phyloP scores from a whole-genome alignment of 176 grass and related monocot species.

The Eleusine indica region DNA sequence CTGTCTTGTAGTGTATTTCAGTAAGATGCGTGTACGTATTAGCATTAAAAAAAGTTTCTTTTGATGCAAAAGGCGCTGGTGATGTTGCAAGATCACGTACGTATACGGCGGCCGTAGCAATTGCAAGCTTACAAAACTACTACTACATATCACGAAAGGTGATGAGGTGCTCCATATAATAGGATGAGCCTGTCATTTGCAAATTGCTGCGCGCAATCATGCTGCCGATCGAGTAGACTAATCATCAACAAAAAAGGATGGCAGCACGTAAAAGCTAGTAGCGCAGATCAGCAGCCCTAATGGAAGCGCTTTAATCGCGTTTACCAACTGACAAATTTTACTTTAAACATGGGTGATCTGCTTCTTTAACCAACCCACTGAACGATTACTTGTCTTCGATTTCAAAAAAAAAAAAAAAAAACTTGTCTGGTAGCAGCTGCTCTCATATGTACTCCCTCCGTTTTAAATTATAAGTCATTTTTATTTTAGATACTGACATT shows the following conservation, averaged over 20 bases:
- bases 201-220: slow-evolving; percentile 33
- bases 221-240: slow-evolving; percentile 34
- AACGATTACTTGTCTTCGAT: slow-evolving; percentile 8
- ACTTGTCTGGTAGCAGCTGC: background rate
- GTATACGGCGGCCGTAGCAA: too few relatives aligned
- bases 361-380: slow-evolving; percentile 57
- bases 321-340: slow-evolving; percentile 20
- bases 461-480: too few relatives aligned
- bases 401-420: too few relatives aligned
- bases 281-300: background rate
- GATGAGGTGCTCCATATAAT: background rate
- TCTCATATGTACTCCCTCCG: background rate
- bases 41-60: background rate
- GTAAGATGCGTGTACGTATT: background rate
- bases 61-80: background rate
- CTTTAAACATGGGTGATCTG: slow-evolving; percentile 28
- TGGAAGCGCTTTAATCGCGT: slow-evolving; percentile 43
- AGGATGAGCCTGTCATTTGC: slow-evolving; percentile 38
- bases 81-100: too few relatives aligned
- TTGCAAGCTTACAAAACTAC: background rate
- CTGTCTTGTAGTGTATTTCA: background rate
- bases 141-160: too few relatives aligned
- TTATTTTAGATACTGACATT: too few relatives aligned
- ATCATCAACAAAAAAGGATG: slow-evolving; percentile 8
- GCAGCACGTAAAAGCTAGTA: slow-evolving; percentile 22